Evolutionary conservation across 441 rosid species (phyloP), one percentile per base, ranked within the genome.

Genomic region (Arabidopsis hybrid): DNA sequence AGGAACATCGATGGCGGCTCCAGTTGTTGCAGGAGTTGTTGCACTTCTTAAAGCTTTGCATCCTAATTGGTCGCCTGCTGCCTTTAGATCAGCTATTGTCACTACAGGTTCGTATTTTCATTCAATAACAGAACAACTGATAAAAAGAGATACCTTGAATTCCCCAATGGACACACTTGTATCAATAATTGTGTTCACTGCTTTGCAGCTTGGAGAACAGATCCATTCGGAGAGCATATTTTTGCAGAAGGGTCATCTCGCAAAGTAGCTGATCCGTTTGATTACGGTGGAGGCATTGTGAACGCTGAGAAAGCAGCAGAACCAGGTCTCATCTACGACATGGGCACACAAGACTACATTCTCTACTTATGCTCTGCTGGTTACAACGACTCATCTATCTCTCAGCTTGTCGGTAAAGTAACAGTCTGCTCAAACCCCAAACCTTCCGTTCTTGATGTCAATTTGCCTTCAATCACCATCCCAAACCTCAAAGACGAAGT

Each of bases 321-420:
- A 32, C 95, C 91, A 0, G 94, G 91, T 60, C 88, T 89, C 34
- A 17, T 86, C 36, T 89, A 87, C 34, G 89, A 90, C 49, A 69
- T 77, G 11, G 56, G 50, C 0, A 77, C 85, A 0, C 63, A 55
- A 35, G 92, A 91, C 71, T 91, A 88, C 57, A 67, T 76, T 51
- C 43, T 69, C 3, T 89, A 88, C 75, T 83, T 91, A 32, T 91
- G 97, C 57, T 80, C 92, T 6, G 79, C 78, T 21, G 88, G 86
- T 60, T 88, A 88, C 21, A 84, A 79, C 40, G 85, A 87, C 70
- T 84, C 82, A 50, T 76, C 84, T 21, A 75, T 75, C 51, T 36
- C 75, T 69, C 65, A 43, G 36, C 74, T 75, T 62, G 60, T 40
- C 10, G 80, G 75, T 2, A 35, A 69, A n/a, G 7, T 8, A n/a